phyloP scores from a whole-genome alignment of 139 green algal genomes.

The Picochlorum sp. region DNA sequence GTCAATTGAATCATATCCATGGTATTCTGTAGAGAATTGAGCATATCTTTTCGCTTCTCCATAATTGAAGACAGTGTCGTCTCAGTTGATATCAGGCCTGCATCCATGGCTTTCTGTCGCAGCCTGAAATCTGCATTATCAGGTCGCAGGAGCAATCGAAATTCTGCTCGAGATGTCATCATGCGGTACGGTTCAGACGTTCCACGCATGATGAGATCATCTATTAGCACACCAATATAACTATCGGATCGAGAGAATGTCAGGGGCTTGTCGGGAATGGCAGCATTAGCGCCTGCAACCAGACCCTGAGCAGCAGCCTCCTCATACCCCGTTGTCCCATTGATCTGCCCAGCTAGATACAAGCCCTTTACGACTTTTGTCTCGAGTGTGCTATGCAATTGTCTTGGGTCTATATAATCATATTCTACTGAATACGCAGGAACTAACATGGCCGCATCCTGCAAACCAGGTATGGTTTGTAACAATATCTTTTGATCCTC shows the following conservation, averaged over 20 bases:
- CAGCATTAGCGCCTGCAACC: conserved; percentile 48
- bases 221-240: conserved; percentile 47
- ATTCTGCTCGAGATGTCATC: conserved; percentile 45
- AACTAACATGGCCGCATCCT: conserved; percentile 31
- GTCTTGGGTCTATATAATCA: conserved; percentile 50
- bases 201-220: conserved; percentile 39
- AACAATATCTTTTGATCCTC: conserved; percentile 39
- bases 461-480: conserved; percentile 39
- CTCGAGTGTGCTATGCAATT: conserved; percentile 42
- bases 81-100: conserved; percentile 30
- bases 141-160: conserved; percentile 38
- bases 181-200: conserved; percentile 53
- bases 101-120: conserved; percentile 22
- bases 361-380: conserved; percentile 34
- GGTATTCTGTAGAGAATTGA: conserved; percentile 7
- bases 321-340: conserved; percentile 56
- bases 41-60: not conserved
- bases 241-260: conserved; percentile 29
- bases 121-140: conserved; percentile 53
- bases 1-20: conserved; percentile 20
- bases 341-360: conserved; percentile 57
- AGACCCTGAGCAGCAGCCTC: conserved; percentile 53
- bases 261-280: conserved; percentile 20
- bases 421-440: conserved; percentile 52
- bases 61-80: not conserved